Evolutionary conservation across 1,284 basidiomycete species (phyloP).

Genomic region (Ganoderma leucocontextum): DNA sequence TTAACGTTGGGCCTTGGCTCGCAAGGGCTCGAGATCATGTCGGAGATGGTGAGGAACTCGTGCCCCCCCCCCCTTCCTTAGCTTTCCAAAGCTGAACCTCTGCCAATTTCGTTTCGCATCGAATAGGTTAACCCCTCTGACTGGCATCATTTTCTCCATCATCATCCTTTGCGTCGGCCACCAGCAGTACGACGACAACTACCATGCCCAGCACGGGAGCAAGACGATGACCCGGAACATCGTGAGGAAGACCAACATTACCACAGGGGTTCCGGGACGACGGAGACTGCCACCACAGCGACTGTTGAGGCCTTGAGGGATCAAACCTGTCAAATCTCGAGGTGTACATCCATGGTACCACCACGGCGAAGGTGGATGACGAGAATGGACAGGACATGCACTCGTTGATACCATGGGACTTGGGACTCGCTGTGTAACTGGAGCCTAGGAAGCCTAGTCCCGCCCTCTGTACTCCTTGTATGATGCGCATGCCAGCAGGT

Average conservation of each 20-base stretch:
- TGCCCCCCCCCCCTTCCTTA: too few species aligned
- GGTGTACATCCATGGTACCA: constrained; percentile 13
- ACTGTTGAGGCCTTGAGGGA: not conserved
- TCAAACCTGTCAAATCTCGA: not conserved
- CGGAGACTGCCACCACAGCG: constrained; percentile 1
- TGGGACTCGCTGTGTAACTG: not conserved
- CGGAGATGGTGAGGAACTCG: constrained; percentile 25
- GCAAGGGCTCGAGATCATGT: constrained; percentile 31
- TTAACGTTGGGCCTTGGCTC: constrained; percentile 23
- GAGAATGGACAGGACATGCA: constrained; percentile 3
- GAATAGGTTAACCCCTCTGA: constrained; percentile 15
- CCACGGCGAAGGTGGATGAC: not conserved
- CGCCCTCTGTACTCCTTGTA: not conserved
- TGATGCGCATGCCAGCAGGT: constrained; percentile 31
- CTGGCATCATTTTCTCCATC: constrained; percentile 24
- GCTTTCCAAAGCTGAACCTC: not conserved
- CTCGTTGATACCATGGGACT: not conserved
- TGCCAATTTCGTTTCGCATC: not conserved
- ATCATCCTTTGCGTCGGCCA: constrained; percentile 20
- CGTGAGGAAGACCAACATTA: constrained; percentile 1
- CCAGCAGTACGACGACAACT: constrained; percentile 19
- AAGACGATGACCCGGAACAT: constrained; percentile 8
- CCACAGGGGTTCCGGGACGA: not conserved
- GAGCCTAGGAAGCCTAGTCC: not conserved
- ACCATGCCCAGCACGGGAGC: constrained; percentile 7